Evolutionary conservation across 805 yeast species (phyloP), one percentile per base, ranked within the genome.

Genomic region (Peterozyma xylosa): DNA sequence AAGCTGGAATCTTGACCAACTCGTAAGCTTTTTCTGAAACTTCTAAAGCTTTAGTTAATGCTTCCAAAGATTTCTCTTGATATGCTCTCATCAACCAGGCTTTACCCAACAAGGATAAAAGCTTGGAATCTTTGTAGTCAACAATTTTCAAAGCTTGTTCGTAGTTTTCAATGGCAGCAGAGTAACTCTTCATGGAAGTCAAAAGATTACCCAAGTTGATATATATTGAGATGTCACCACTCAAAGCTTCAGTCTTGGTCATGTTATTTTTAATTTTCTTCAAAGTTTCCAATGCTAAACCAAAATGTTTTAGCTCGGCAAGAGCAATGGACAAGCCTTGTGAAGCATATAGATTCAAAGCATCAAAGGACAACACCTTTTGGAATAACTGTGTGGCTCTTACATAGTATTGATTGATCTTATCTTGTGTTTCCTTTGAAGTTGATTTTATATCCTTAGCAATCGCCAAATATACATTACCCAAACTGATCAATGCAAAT

Each of bases 251-350:
- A 13, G 41, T 34, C 37, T 45, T 45, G 11, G 37, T 30, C 47
- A 45, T 45, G 29, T 41, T 41, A 55, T 93, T 99, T 57, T 96
- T 77, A 43, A 90, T 80, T 53, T 90, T 88, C 60, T 95, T 76
- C 56, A 93, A 80, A 38, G 90, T 82, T 51, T 87, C 95, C 55
- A 90, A 70, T 0, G 98, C 96, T 48, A 81, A 71, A 21, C 78
- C 80, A 32, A 78, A 66, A 52, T 86, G 81, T 51, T 82, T 81
- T 55, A 81, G 82, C 55, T 91, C 97, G 10, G 95, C 95, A 60
- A 88, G 85, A 4, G 89, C 79, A 45, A 93, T 88, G 1, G 97
- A 98, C 49, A 93, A 73, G 44, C 99, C 99, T 63, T 93, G 99
- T 1, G 99, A 98, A 5, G 99, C 99, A 66, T 82, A 93, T 1